These are phyloP conservation scores for Nemania sp. DNA, from an alignment of 2,329 filamentous ascomycete genomes.

Conservation along the genomic window DNA sequence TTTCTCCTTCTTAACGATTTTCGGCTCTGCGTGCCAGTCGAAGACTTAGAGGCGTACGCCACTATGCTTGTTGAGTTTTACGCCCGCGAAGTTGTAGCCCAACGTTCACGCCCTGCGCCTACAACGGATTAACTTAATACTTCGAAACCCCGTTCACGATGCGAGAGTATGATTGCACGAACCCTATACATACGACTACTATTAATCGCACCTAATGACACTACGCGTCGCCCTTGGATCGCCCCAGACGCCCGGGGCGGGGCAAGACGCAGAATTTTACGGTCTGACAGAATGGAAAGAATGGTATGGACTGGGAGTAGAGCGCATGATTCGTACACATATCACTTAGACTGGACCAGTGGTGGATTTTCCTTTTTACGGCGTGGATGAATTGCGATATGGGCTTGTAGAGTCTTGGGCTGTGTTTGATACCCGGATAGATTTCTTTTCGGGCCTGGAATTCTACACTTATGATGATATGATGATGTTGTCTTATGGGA, in stretches of 20 bases:
- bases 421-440: constrained; percentile 47
- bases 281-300: constrained; percentile 27
- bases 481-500: constrained; percentile 7
- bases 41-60: constrained; percentile 94
- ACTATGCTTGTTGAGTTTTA: constrained; percentile 99
- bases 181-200: constrained; percentile 14
- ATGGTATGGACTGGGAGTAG: constrained; percentile 20
- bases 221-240: constrained; percentile 1
- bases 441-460: constrained; percentile 38
- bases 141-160: neutral
- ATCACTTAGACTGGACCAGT: constrained; percentile 26
- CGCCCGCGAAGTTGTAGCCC: constrained; percentile 78
- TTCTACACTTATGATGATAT: constrained; percentile 22
- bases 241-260: constrained; percentile 1
- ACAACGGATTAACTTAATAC: constrained; percentile 20
- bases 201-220: constrained; percentile 28
- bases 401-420: constrained; percentile 30
- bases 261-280: constrained; percentile 6
- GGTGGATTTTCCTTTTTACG: constrained; percentile 20
- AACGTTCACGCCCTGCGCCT: constrained; percentile 36
- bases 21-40: constrained; percentile 86
- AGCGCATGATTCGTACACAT: constrained; percentile 20
- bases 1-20: constrained; percentile 97
- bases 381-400: constrained; percentile 28
- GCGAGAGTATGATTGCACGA: constrained; percentile 9